Evolutionary conservation across 2,329 filamentous ascomycete genomes (phyloP).

Genomic region (Decorospora gaudefroyi): DNA sequence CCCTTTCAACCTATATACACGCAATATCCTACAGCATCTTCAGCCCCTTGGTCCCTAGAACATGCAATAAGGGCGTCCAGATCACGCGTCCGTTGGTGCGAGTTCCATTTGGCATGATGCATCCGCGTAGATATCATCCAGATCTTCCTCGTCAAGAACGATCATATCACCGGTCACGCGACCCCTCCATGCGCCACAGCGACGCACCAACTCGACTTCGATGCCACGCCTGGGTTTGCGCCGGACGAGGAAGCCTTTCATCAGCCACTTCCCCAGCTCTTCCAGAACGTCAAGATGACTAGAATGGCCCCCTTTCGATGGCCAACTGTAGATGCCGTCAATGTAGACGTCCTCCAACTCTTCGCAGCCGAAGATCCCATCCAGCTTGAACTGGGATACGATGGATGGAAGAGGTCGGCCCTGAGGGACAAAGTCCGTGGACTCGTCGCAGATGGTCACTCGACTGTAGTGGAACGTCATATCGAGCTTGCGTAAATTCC

Average conservation of each 20-base stretch:
- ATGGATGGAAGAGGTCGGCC: neutral
- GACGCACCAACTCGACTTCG: conserved; percentile 3
- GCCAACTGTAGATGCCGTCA: conserved; percentile 3
- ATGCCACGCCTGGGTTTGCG: neutral
- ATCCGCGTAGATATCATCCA: neutral
- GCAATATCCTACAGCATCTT: too few species aligned
- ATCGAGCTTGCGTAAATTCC: neutral
- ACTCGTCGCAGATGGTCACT: neutral
- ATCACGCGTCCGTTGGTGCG: too few species aligned
- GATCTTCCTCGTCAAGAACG: neutral
- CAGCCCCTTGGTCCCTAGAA: too few species aligned
- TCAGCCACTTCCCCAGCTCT: conserved; percentile 8
- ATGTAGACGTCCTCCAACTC: conserved; percentile 4
- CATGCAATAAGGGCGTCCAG: too few species aligned
- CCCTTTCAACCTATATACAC: too few species aligned
- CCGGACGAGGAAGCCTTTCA: conserved; percentile 8
- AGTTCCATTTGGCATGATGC: too few species aligned
- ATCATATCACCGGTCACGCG: neutral
- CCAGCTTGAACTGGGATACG: neutral
- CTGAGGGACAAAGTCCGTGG: neutral
- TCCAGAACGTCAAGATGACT: conserved; percentile 2
- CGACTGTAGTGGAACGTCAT: neutral
- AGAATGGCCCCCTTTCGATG: neutral
- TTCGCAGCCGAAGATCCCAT: neutral
- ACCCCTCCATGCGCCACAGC: conserved; percentile 5